Conservation (phyloP, 306 rosid species). For the Dalbergia oliveri region DNA sequence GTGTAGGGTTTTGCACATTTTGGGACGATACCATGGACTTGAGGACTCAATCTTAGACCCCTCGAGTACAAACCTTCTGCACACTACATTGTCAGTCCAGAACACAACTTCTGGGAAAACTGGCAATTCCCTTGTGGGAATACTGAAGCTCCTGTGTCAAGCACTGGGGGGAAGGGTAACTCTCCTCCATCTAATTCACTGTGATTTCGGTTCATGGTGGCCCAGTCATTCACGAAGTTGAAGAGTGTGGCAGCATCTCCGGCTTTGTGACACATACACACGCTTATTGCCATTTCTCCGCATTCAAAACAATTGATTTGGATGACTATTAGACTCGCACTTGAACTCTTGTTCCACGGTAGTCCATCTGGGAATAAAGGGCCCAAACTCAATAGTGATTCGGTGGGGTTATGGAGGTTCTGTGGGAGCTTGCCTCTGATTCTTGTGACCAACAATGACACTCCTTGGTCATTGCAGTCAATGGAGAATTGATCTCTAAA, state of each 20-base stretch:
- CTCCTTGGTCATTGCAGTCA: constrained; percentile 69
- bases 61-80: constrained; percentile 55
- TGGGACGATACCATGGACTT: constrained; percentile 39
- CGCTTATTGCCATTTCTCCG: constrained; percentile 43
- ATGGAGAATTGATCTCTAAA: constrained; percentile 43
- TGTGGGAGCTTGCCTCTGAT: constrained; percentile 36
- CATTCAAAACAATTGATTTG: too few species aligned
- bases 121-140: constrained; percentile 45
- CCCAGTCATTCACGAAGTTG: constrained; percentile 65
- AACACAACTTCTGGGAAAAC: constrained; percentile 10
- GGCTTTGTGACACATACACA: constrained; percentile 64
- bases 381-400: background rate
- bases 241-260: constrained; percentile 52
- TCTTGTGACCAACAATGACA: constrained; percentile 43
- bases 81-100: background rate
- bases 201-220: constrained; percentile 37
- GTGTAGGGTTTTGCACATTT: constrained; percentile 49
- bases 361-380: too few species aligned
- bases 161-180: constrained; percentile 27
- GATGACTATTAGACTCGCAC: too few species aligned
- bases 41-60: constrained; percentile 46
- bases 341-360: too few species aligned
- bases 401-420: constrained; percentile 46
- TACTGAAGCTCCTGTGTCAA: constrained; percentile 17
- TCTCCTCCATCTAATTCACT: background rate